Percentiles rank a stretch among this genome's conserved stretches.
Evolutionary conservation across 2,329 filamentous ascomycete species (phyloP).

Genomic region (Fusarium sp.): DNA sequence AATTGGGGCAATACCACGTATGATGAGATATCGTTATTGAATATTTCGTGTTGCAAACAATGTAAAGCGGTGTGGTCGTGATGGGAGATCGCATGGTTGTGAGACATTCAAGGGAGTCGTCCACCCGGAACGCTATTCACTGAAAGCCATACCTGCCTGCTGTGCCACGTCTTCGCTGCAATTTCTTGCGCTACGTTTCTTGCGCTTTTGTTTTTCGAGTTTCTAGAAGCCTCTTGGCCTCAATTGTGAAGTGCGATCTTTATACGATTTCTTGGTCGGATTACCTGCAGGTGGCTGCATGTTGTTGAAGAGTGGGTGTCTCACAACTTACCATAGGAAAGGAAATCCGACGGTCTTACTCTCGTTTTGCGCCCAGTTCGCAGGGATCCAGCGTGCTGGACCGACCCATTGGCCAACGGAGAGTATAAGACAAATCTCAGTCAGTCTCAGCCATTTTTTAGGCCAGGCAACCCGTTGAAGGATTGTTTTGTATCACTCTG

Average conservation of each 20-base stretch:
- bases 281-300: background rate
- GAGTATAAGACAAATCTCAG: background rate
- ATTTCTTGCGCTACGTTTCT: background rate
- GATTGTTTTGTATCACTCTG: background rate
- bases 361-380: background rate
- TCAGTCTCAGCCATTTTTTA: background rate
- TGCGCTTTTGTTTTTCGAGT: background rate
- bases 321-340: background rate
- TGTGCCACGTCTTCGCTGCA: background rate
- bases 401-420: too few relatives aligned
- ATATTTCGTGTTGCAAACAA: background rate
- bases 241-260: too few relatives aligned
- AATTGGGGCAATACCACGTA: background rate
- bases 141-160: constrained; percentile 1
- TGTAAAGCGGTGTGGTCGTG: constrained; percentile 21
- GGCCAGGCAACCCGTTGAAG: background rate
- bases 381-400: background rate
- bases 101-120: constrained; percentile 30
- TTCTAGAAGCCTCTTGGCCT: background rate
- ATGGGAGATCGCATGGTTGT: constrained; percentile 14
- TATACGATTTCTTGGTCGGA: background rate
- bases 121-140: constrained; percentile 12
- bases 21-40: background rate
- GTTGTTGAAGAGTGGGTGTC: background rate
- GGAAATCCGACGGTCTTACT: background rate